A percentile compares a stretch with the other conserved stretches of the same genome.
These are phyloP conservation scores for Thermothelomyces thermophilus DNA, from an alignment of 2,329 filamentous ascomycete species.

Conservation along the genomic window DNA sequence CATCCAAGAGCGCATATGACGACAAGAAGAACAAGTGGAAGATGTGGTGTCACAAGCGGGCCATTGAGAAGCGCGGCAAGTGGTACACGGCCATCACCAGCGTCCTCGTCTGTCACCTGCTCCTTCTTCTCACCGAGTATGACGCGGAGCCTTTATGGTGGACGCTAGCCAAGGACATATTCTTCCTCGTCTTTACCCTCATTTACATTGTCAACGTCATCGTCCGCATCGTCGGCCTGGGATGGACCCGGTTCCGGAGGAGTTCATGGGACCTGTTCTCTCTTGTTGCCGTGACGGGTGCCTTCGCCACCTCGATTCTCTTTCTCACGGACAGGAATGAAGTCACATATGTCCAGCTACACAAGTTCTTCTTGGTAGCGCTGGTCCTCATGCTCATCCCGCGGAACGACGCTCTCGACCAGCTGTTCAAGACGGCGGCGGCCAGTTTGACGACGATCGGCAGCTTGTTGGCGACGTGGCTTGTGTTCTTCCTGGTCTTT, in stretches of 20 bases:
- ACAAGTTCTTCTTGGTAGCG: conserved; percentile 90
- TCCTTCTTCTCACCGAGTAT: conserved; percentile 79
- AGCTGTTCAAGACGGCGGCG: conserved; percentile 96
- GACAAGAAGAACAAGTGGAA: conserved; percentile 73
- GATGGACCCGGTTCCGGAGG: conserved; percentile 83
- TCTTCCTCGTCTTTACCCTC: conserved; percentile 77
- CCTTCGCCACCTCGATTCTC: conserved; percentile 75
- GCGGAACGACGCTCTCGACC: conserved; percentile 91
- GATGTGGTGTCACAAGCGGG: conserved; percentile 90
- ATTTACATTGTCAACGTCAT: conserved; percentile 77
- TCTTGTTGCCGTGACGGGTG: conserved; percentile 68
- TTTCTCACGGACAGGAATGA: conserved; percentile 55
- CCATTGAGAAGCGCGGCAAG: conserved; percentile 85
- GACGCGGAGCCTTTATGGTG: conserved; percentile 67
- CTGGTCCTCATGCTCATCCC: conserved; percentile 88
- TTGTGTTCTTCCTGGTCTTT: conserved; percentile 92
- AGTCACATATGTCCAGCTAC: conserved; percentile 67
- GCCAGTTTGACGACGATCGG: conserved; percentile 85
- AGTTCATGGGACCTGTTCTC: conserved; percentile 97
- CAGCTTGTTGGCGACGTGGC: conserved; percentile 92
- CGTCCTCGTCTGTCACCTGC: conserved; percentile 73
- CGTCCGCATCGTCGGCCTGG: conserved; percentile 79
- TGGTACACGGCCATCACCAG: conserved; percentile 83
- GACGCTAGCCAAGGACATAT: conserved; percentile 61
- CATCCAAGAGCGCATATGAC: conserved; percentile 83